Base-by-base conservation (phyloP, 306 rosid species). In the Cucurbita moschata region DNA sequence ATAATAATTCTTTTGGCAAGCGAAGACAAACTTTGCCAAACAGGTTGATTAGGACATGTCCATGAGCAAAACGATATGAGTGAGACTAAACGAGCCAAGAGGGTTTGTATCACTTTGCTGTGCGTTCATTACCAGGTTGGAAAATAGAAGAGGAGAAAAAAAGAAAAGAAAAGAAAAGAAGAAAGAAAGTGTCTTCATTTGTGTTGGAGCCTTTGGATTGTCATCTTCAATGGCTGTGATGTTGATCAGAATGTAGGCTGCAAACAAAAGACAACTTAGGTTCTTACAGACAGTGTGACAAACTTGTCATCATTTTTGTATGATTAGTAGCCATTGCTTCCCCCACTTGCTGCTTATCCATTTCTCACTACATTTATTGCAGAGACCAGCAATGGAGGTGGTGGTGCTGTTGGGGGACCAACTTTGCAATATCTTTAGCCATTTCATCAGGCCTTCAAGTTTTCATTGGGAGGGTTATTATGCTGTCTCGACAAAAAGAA, bases 291-390 rank as follows among this genome's bases (percentile, higher is more conserved):
- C 77, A 80, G 77, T 79, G 82, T 72, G 91, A 85, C 93, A 87
- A 89, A 76, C 76, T 50, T 80, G 81, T 72, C 83, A 86, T 92
- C 88, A 80, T 84, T 84, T 75, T 82, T 65, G 73, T 79, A 88
- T 92, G 97, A 89, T 87, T 81, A 86, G 87, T 87, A 67, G 83
- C 91, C 79, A 53, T 87, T 83, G 72, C 78, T 84, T 64, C 85
- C 78, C 83, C 83, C 79, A 70, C 74, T 70, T 70, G 74, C 59
- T 70, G 59, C 8, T 50, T 49, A 49, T 50, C 60, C 44, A 50
- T 50, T 68, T 70, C 58, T 30, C 44, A 15, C 74, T 49, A 70
- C 58, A 70, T 70, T 70, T 49, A 70, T 49, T 49, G 60, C 46
- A 70, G 42, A 23, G 4, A 68, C 73, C 57, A 68, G 73, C 73